Evolutionary conservation across 495 filamentous ascomycete genomes (phyloP).

Genomic region (Penicillium verhagenii): DNA sequence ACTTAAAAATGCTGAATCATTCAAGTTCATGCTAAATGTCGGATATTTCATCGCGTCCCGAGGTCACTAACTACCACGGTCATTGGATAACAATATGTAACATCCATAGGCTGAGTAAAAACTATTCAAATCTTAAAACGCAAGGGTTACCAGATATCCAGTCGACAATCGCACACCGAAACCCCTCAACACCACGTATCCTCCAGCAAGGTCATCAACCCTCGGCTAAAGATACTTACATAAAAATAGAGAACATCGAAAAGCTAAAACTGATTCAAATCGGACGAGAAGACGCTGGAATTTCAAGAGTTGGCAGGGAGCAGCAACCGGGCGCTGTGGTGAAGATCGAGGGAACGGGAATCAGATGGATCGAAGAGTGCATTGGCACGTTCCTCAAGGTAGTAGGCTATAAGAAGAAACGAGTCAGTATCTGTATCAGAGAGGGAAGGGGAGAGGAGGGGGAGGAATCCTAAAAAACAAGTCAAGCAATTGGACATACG

Average conservation of each 20-base stretch:
- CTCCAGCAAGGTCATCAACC: background rate
- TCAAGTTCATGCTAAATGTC: too few species aligned
- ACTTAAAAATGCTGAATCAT: too few species aligned
- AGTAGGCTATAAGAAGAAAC: constrained; percentile 26
- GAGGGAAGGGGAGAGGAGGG: too few species aligned
- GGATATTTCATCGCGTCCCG: too few species aligned
- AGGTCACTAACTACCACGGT: too few species aligned
- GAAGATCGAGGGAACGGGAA: constrained; percentile 65
- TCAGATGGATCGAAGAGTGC: constrained; percentile 60
- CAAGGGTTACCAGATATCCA: background rate
- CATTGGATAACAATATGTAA: too few species aligned
- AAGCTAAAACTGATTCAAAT: background rate
- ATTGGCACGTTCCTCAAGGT: constrained; percentile 45
- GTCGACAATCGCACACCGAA: background rate
- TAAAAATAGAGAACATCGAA: background rate
- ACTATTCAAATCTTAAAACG: background rate
- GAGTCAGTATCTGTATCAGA: background rate
- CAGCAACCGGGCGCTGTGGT: constrained; percentile 62
- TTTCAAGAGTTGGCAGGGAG: constrained; percentile 31
- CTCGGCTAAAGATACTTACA: too few species aligned
- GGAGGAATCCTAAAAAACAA: too few species aligned
- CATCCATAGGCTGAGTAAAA: too few species aligned
- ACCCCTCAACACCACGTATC: background rate
- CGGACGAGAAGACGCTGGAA: background rate
- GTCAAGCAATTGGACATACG: constrained; percentile 48